Conservation (phyloP, 2,329 filamentous ascomycete species). For the Neofusicoccum sp. region DNA sequence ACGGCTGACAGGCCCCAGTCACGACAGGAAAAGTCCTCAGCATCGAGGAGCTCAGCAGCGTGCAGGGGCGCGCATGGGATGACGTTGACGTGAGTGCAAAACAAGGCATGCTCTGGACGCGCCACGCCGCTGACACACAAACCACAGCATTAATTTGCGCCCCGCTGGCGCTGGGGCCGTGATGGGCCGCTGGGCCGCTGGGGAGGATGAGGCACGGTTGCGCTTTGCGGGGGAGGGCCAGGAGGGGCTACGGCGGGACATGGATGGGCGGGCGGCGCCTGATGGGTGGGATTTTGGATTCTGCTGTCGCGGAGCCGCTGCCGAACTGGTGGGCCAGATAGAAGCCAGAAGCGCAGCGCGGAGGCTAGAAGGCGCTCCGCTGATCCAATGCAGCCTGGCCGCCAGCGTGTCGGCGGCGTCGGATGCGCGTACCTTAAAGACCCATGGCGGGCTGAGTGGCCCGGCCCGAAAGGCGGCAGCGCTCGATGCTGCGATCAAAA, state of each 20-base stretch:
- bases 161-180: conserved; percentile 8
- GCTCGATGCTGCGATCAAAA: conserved; percentile 5
- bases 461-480: conserved; percentile 8
- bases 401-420: conserved; percentile 1
- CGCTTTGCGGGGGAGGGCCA: conserved; percentile 14
- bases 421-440: conserved; percentile 8
- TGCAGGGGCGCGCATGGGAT: conserved; percentile 90
- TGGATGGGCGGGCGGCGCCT: not conserved
- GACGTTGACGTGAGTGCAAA: conserved; percentile 53
- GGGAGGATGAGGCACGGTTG: conserved; percentile 11
- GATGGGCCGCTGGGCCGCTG: conserved; percentile 8
- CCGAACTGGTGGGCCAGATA: conserved; percentile 3
- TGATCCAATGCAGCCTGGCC: conserved; percentile 1
- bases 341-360: not conserved
- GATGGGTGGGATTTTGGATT: conserved; percentile 7
- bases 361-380: not conserved
- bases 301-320: conserved; percentile 9
- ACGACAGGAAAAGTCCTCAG: conserved; percentile 89
- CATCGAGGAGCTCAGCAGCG: conserved; percentile 77
- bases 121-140: conserved; percentile 16
- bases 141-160: conserved; percentile 16
- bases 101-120: conserved; percentile 1
- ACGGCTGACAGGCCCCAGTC: conserved; percentile 44
- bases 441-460: not conserved
- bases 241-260: not conserved